A percentile compares a stretch with the other conserved stretches of the same genome.
Conservation (phyloP, 2,329 filamentous ascomycete genomes). For the Colletotrichum tofieldiae region DNA sequence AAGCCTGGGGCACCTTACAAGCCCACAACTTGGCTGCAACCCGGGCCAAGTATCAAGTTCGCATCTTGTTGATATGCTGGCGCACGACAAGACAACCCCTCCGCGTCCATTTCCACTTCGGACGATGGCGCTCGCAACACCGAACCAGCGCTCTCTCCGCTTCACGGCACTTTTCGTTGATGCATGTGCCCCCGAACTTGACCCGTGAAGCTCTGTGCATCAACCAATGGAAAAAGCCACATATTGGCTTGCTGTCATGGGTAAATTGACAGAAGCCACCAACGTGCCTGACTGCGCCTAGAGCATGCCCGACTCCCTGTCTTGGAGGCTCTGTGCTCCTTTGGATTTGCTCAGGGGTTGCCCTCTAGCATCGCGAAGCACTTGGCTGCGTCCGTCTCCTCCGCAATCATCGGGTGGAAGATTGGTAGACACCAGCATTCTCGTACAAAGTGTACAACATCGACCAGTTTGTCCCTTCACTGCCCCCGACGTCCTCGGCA, state of each 20-base stretch:
- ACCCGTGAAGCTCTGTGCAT: conserved; percentile 1
- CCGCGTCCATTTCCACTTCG: not conserved
- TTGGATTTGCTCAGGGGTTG: conserved; percentile 24
- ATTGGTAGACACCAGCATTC: not conserved
- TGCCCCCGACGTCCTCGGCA: not conserved
- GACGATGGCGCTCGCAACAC: not conserved
- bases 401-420: not conserved
- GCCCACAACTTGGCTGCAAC: conserved; percentile 12
- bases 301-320: conserved; percentile 8
- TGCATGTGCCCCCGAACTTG: not conserved
- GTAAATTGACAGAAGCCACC: conserved; percentile 38
- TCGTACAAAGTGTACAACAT: conserved; percentile 4
- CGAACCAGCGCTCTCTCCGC: not conserved
- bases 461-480: not conserved
- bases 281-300: not conserved
- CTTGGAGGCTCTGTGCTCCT: conserved; percentile 23
- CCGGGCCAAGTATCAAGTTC: conserved; percentile 3
- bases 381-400: conserved; percentile 4
- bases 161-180: conserved; percentile 1
- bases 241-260: conserved; percentile 28
- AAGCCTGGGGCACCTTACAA: not conserved
- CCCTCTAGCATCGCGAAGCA: conserved; percentile 22
- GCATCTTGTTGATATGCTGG: conserved; percentile 3
- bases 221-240: conserved; percentile 2
- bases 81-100: conserved; percentile 2